Evolutionary conservation across 768 basidiomycete genomes (phyloP), one percentile per base, ranked within the genome.

Genomic region (Phaffia australis): DNA sequence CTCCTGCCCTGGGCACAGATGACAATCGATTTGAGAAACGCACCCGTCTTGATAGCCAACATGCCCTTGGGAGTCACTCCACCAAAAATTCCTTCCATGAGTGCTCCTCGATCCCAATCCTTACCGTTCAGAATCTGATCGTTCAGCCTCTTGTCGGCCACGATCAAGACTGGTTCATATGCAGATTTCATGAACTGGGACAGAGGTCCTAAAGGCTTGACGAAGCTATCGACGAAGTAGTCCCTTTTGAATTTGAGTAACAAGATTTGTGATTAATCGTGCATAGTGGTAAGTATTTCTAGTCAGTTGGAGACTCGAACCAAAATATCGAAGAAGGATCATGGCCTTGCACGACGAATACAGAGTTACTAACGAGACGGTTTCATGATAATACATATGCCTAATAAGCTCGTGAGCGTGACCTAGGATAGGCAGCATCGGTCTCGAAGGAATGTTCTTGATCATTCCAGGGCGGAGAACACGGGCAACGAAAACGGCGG

Each of bases 61-160:
- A 64, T 64, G 32, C 55, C 63, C 6, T 42, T n/a, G 14, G 63
- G 63, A 25, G 55, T 56, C 1, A 64, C 27, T 0, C 63, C 63
- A 23, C 55, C 55, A n/a, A 64, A 64, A 6, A 64, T 29, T 3
- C 19, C 56, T 18, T 30, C 23, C 18, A 47, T 21, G 15, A 55
- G 15, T 1, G n/a, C 27, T 8, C 63, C 63, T 14, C 56, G 42
- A 32, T 64, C 63, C 55, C 55, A 64, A 16, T 52, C 63, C 27
- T 56, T 57, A 21, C 21, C 1, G 23, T 4, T 30, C 47, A 54
- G 25, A 21, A 64, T 48, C 27, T 49, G 55, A 16, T 64, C 63
- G 46, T 42, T 49, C n/a, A 64, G 42, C 15, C 18, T 16, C 7
- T 46, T 42, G 25, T 64, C 63, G 0, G 63, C 63, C 27, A 64